Conservation (phyloP, 1,284 basidiomycete genomes). For the Cystobasidium slooffiae region DNA sequence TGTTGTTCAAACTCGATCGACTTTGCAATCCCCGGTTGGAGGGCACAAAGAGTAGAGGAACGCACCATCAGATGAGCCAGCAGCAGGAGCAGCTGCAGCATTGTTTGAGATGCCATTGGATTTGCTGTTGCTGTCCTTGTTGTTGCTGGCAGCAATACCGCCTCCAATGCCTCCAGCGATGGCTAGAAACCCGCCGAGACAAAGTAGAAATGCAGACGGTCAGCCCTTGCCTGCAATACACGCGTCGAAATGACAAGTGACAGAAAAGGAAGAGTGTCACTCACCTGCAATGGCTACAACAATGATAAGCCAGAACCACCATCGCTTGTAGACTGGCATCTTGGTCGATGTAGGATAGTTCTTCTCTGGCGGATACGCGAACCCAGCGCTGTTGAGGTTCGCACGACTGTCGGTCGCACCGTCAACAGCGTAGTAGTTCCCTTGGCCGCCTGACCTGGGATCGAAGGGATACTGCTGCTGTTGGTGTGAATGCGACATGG, state of each 20-base stretch:
- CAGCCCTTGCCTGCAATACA: background rate
- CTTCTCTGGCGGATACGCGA: conserved; percentile 15
- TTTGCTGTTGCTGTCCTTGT: conserved; percentile 21
- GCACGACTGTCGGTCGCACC: background rate
- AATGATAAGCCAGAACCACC: background rate
- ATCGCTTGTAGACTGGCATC: conserved; percentile 8
- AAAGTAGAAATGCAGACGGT: background rate
- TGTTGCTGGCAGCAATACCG: conserved; percentile 33
- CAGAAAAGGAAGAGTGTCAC: background rate
- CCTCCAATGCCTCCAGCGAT: conserved; percentile 43
- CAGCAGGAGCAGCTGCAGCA: conserved; percentile 25
- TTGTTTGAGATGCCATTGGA: conserved; percentile 7
- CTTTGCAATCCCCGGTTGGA: conserved; percentile 29
- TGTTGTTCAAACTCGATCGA: background rate
- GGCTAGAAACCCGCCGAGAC: conserved; percentile 19
- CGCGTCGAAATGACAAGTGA: no score
- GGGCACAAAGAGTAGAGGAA: conserved; percentile 48
- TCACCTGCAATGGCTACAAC: conserved; percentile 7
- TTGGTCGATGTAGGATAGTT: conserved; percentile 17
- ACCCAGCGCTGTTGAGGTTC: conserved; percentile 15
- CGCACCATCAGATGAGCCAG: conserved; percentile 58
- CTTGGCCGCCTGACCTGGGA: background rate
- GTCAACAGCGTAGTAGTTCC: conserved; percentile 21
- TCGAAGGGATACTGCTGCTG: conserved; percentile 5
- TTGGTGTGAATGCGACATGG: conserved; percentile 12